Evolutionary conservation across 108 stramenopile genomes (phyloP).

Genomic region (Chaetoceros muelleri): DNA sequence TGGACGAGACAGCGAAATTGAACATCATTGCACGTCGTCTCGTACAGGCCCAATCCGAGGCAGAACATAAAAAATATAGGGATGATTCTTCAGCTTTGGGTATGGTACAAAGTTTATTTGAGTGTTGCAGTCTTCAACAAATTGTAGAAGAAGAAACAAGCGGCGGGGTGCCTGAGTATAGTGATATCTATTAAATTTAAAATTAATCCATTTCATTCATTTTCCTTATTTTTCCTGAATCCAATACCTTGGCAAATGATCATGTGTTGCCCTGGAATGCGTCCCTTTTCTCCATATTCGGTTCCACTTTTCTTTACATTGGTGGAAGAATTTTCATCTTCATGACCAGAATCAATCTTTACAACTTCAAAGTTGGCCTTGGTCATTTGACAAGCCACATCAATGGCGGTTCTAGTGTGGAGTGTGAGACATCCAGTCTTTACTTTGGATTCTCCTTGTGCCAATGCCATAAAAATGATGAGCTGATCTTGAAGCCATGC

Average conservation of each 20-base stretch:
- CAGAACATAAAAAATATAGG: background rate
- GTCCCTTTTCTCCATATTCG: constrained; percentile 22
- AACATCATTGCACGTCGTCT: too few species aligned
- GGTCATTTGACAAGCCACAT: constrained; percentile 31
- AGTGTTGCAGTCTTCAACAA: background rate
- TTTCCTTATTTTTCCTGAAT: constrained; percentile 1
- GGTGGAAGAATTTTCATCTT: background rate
- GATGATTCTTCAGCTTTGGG: background rate
- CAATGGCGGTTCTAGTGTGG: constrained; percentile 59
- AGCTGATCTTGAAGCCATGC: constrained; percentile 62
- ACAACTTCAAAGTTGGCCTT: constrained; percentile 26
- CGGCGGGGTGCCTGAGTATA: background rate
- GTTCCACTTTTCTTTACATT: background rate
- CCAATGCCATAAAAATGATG: constrained; percentile 60
- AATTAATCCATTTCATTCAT: too few species aligned
- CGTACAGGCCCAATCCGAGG: too few species aligned
- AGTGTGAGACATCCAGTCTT: constrained; percentile 40
- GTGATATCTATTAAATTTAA: background rate
- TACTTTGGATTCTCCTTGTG: constrained; percentile 40
- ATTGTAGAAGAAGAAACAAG: background rate
- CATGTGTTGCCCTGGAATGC: constrained; percentile 23
- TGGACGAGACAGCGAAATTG: too few species aligned
- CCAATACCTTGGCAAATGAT: constrained; percentile 36
- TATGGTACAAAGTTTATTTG: background rate
- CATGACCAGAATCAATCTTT: constrained; percentile 1